phyloP scores from a whole-genome alignment of 371 early-diverging fungal genomes.

The Dentiscutata heterogama region DNA sequence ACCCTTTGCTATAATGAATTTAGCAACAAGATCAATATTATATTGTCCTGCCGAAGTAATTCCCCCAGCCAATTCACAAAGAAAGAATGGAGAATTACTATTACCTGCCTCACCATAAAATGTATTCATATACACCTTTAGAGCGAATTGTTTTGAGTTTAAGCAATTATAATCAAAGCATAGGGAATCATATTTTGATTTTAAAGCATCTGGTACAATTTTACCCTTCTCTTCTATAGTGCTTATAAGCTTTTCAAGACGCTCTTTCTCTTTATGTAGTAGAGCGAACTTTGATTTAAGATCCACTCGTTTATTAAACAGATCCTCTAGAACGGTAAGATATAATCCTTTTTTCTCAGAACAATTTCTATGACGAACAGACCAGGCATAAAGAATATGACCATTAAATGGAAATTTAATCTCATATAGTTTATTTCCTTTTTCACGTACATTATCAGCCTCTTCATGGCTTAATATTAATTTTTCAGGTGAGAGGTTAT shows the following conservation, averaged over 20 bases:
- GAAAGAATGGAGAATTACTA: too few relatives aligned
- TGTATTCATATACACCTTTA: too few relatives aligned
- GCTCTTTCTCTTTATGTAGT: background rate
- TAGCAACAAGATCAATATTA: too few relatives aligned
- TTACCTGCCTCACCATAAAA: too few relatives aligned
- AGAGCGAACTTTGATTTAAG: background rate
- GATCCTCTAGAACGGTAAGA: background rate
- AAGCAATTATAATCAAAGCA: too few relatives aligned
- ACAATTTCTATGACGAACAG: background rate
- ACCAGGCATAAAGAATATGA: background rate
- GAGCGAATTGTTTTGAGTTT: too few relatives aligned
- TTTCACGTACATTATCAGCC: conserved; percentile 4
- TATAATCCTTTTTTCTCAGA: conserved; percentile 9
- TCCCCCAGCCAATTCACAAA: background rate
- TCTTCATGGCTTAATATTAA: background rate
- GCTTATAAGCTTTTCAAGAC: too few relatives aligned
- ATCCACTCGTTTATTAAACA: too few relatives aligned
- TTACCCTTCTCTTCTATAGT: too few relatives aligned
- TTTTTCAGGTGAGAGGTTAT: background rate
- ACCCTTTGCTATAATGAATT: too few relatives aligned
- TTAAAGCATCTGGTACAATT: too few relatives aligned
- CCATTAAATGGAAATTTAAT: conserved; percentile 28
- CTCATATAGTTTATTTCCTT: conserved; percentile 29
- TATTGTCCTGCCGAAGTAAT: background rate
- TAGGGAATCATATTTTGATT: too few relatives aligned